These are phyloP conservation scores for Bryopsis sp. DNA, from an alignment of 139 green algal species.

Conservation along the genomic window DNA sequence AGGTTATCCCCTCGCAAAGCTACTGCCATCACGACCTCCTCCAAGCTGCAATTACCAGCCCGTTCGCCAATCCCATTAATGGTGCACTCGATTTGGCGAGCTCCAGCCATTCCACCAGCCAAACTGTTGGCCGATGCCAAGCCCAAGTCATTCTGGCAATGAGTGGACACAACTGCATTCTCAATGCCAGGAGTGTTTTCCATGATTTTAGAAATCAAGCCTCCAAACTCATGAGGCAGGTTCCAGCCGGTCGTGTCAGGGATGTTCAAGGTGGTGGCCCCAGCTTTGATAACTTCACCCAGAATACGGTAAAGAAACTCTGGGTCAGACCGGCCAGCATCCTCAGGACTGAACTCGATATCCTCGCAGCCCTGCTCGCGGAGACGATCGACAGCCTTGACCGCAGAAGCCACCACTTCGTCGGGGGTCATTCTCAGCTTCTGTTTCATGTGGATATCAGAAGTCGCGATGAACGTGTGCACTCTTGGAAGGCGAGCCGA, in stretches of 20 bases:
- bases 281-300: slow-evolving; percentile 72
- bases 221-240: slow-evolving; percentile 91
- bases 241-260: slow-evolving; percentile 89
- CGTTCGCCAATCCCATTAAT: slow-evolving; percentile 99
- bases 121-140: slow-evolving; percentile 93
- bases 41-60: slow-evolving; percentile 91
- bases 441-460: slow-evolving; percentile 94
- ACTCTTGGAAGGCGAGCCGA: slow-evolving; percentile 81
- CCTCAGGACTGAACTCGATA: slow-evolving; percentile 96
- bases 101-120: slow-evolving; percentile 59
- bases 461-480: slow-evolving; percentile 97
- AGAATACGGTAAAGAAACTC: slow-evolving; percentile 88
- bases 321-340: slow-evolving; percentile 82
- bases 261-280: slow-evolving; percentile 98
- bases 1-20: slow-evolving; percentile 54
- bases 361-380: slow-evolving; percentile 82
- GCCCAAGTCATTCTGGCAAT: slow-evolving; percentile 99
- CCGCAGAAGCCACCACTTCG: slow-evolving; percentile 82
- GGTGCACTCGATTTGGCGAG: slow-evolving; percentile 91
- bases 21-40: slow-evolving; percentile 94
- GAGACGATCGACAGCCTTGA: slow-evolving; percentile 78
- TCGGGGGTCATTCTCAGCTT: slow-evolving; percentile 81
- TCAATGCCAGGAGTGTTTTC: slow-evolving; percentile 71
- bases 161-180: slow-evolving; percentile 87
- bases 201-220: slow-evolving; percentile 79